phyloP scores from a whole-genome alignment of 495 filamentous ascomycete genomes.

The Viridothelium virens region DNA sequence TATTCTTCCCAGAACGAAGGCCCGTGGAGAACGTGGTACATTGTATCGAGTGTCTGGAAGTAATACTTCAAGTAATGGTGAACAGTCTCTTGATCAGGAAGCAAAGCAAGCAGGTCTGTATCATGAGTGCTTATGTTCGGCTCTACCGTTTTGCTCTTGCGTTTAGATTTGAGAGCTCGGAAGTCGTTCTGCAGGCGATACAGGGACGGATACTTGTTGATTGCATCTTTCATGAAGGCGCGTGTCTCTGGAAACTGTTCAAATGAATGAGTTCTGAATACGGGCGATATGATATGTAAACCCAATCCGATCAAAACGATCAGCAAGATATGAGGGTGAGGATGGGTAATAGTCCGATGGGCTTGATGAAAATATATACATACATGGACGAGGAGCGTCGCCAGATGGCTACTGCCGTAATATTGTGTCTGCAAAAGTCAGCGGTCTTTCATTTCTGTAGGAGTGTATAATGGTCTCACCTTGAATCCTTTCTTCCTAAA shows the following conservation, averaged over 20 bases:
- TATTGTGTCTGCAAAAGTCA: constrained; percentile 9
- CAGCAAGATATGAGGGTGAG: background rate
- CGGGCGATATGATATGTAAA: background rate
- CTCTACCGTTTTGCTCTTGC: background rate
- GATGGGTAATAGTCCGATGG: background rate
- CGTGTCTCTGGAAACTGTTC: constrained; percentile 23
- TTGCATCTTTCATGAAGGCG: constrained; percentile 21
- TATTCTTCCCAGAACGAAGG: constrained; percentile 25
- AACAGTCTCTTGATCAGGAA: constrained; percentile 13
- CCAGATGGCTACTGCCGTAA: constrained; percentile 17
- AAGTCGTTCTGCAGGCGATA: constrained; percentile 19
- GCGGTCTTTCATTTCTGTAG: background rate
- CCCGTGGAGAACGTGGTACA: constrained; percentile 26
- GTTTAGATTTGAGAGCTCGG: constrained; percentile 18
- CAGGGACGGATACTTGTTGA: constrained; percentile 18
- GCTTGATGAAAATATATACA: constrained; percentile 21
- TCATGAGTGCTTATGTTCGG: background rate
- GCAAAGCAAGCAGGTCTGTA: constrained; percentile 15
- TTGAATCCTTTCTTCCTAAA: constrained; percentile 11
- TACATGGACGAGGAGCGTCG: constrained; percentile 20
- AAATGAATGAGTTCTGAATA: constrained; percentile 2
- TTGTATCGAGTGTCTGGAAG: constrained; percentile 20
- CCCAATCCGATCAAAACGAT: background rate
- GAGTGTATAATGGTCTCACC: background rate
- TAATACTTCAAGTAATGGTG: constrained; percentile 19